Conservation (phyloP, 805 yeast species). For the Cyberlindnera subsufficiens region DNA sequence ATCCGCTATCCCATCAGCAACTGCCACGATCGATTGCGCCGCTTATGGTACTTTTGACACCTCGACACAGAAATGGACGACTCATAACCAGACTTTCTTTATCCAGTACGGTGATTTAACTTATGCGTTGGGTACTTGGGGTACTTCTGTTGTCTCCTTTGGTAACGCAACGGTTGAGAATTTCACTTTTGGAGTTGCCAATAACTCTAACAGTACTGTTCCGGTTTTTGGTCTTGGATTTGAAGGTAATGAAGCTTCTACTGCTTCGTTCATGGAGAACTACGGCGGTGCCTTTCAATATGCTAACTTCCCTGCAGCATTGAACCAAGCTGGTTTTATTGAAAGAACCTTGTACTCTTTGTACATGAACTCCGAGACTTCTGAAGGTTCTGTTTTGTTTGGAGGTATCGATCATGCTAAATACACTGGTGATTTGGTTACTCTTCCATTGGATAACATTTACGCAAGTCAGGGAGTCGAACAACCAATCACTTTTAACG, state of each 20-base stretch:
- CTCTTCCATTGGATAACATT: conserved; percentile 31
- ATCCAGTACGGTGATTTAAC: conserved; percentile 44
- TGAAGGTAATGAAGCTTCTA: conserved; percentile 48
- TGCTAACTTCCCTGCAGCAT: conserved; percentile 54
- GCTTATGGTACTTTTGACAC: conserved; percentile 18
- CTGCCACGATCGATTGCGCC: conserved; percentile 6
- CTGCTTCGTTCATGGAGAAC: conserved; percentile 3
- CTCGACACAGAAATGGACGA: conserved; percentile 19
- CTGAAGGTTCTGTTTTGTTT: conserved; percentile 47
- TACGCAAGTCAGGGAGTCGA: conserved; percentile 35
- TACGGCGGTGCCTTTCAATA: conserved; percentile 33
- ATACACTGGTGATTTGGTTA: conserved; percentile 40
- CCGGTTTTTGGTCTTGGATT: conserved; percentile 73
- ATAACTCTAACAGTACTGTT: conserved; percentile 48
- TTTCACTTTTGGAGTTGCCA: conserved; percentile 60
- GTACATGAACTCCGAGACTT: conserved; percentile 33
- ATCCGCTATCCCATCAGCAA: background rate
- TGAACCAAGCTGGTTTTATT: conserved; percentile 48
- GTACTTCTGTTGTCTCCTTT: conserved; percentile 49
- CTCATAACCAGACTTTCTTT: conserved; percentile 26
- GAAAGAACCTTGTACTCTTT: conserved; percentile 50
- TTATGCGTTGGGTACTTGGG: conserved; percentile 52
- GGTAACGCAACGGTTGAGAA: conserved; percentile 38
- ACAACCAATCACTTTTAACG: conserved; percentile 31
- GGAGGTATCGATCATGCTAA: conserved; percentile 59